Evolutionary conservation across 495 filamentous ascomycete genomes (phyloP).

Genomic region (Lichenothelia convexa): DNA sequence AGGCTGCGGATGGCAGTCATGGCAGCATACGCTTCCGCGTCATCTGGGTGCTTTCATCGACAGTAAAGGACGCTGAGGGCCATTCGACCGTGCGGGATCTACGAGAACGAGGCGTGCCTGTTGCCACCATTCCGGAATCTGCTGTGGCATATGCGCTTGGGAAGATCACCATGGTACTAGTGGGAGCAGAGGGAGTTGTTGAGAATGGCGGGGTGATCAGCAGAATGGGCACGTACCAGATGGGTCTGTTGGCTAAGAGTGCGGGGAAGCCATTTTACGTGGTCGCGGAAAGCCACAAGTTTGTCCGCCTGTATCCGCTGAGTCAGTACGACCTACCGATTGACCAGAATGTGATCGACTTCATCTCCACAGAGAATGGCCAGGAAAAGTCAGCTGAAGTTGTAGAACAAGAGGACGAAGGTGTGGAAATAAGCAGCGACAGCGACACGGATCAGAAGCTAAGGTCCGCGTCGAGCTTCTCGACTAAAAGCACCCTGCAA

Average conservation of each 20-base stretch:
- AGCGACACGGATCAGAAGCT: too few relatives aligned
- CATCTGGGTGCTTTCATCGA: conserved; percentile 47
- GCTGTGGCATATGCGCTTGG: conserved; percentile 73
- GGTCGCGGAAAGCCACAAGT: conserved; percentile 89
- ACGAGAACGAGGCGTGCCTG: conserved; percentile 53
- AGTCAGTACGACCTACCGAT: conserved; percentile 63
- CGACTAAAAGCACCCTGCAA: too few relatives aligned
- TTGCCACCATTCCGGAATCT: conserved; percentile 64
- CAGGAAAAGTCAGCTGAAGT: conserved; percentile 16
- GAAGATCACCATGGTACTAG: conserved; percentile 65
- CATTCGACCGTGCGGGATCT: conserved; percentile 47
- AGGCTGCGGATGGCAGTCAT: conserved; percentile 45
- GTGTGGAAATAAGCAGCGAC: conserved; percentile 15
- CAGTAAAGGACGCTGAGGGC: conserved; percentile 23
- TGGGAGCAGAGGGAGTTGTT: conserved; percentile 86
- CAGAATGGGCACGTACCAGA: conserved; percentile 78
- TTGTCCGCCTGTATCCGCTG: conserved; percentile 63
- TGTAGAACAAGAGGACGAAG: conserved; percentile 16
- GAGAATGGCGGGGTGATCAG: conserved; percentile 88
- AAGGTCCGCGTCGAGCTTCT: too few relatives aligned
- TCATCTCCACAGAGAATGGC: too few relatives aligned
- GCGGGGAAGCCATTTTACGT: conserved; percentile 74
- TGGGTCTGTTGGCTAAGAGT: conserved; percentile 62
- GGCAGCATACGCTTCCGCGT: conserved; percentile 55
- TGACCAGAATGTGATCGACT: conserved; percentile 56